These are phyloP conservation scores for Colletotrichum agaves DNA, from an alignment of 2,329 filamentous ascomycete genomes.

Conservation along the genomic window DNA sequence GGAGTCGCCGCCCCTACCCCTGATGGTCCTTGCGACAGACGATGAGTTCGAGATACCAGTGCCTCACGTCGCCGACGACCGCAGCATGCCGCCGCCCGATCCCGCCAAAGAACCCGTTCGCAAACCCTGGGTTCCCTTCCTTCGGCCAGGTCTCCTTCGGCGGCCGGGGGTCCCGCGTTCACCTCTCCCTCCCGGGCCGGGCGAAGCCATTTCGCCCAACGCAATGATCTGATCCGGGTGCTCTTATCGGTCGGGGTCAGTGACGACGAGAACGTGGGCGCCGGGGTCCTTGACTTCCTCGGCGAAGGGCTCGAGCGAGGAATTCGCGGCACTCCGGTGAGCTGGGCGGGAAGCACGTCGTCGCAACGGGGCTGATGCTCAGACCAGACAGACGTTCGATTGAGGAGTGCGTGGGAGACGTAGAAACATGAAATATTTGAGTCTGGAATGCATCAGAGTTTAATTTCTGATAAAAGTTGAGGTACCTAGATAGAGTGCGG, in stretches of 20 bases:
- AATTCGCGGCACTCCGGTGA: constrained; percentile 44
- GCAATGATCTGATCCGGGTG: constrained; percentile 48
- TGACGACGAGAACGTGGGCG: constrained; percentile 53
- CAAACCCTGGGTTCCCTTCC: constrained; percentile 50
- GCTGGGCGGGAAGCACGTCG: constrained; percentile 50
- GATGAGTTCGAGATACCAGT: constrained; percentile 62
- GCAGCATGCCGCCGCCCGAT: constrained; percentile 48
- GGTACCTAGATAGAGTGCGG: no score
- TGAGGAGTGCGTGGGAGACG: no score
- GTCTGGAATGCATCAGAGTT: neutral
- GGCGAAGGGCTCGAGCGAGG: constrained; percentile 47
- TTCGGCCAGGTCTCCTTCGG: constrained; percentile 49
- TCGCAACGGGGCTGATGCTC: constrained; percentile 44
- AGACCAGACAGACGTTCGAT: no score
- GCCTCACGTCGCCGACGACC: constrained; percentile 54
- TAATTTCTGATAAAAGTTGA: fast-evolving
- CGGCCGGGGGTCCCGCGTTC: constrained; percentile 40
- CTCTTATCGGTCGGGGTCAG: constrained; percentile 43
- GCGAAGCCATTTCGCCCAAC: constrained; percentile 61
- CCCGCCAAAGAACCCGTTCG: constrained; percentile 52
- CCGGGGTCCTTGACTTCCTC: constrained; percentile 54
- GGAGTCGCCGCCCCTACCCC: constrained; percentile 57
- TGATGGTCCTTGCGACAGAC: constrained; percentile 55
- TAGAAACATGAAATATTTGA: neutral
- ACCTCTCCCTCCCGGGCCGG: constrained; percentile 41